Conservation (phyloP, 2,329 filamentous ascomycete species). For the Xylaria sp. region DNA sequence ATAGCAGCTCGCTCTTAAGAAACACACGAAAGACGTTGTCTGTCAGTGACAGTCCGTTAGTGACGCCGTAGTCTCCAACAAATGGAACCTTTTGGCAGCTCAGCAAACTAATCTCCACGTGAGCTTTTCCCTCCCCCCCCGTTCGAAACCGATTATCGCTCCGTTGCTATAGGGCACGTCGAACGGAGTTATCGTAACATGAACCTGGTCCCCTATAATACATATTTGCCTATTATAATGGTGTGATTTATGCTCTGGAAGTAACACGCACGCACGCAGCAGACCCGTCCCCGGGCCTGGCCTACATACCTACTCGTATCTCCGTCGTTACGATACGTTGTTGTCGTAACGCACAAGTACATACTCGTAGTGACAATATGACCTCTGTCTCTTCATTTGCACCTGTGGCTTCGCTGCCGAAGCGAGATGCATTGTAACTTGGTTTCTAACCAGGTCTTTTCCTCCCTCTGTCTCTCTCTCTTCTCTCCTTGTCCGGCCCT, state of each 20-base stretch:
- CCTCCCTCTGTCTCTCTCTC: not conserved
- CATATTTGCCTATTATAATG: not conserved
- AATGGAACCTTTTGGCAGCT: not conserved
- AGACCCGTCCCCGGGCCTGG: too few relatives aligned
- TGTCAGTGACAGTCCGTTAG: not conserved
- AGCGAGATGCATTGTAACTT: slow-evolving; percentile 15
- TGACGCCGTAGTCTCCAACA: not conserved
- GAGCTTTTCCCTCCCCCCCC: not conserved
- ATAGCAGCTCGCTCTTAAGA: too few relatives aligned
- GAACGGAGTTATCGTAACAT: too few relatives aligned
- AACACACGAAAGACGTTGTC: too few relatives aligned
- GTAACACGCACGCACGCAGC: too few relatives aligned
- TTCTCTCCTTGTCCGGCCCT: not conserved
- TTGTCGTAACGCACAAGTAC: not conserved
- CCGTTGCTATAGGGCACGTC: too few relatives aligned
- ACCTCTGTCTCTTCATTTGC: slow-evolving; percentile 1
- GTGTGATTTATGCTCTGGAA: not conserved
- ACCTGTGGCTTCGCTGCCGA: slow-evolving; percentile 10
- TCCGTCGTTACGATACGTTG: too few relatives aligned
- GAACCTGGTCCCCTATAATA: too few relatives aligned
- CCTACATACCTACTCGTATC: too few relatives aligned
- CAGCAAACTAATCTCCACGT: not conserved
- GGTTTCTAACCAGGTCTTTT: slow-evolving; percentile 6
- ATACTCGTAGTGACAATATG: too few relatives aligned
- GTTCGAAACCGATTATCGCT: not conserved